These are phyloP conservation scores for Ephemerocybe angulata DNA, from an alignment of 768 basidiomycete genomes.

Conservation along the genomic window DNA sequence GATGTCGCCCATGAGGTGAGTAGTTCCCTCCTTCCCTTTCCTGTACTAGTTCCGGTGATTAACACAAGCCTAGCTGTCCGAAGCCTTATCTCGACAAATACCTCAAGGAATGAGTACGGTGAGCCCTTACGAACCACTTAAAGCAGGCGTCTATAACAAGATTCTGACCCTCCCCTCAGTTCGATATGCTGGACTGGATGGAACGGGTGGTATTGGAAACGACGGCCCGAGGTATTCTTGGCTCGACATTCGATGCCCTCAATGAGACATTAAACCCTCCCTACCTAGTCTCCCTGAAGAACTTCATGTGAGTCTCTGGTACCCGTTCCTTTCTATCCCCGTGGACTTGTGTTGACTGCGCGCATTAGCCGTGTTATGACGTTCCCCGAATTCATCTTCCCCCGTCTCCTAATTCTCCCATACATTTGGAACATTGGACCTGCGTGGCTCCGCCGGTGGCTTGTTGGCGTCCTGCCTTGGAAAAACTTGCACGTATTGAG, in stretches of 20 bases:
- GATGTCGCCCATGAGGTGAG: neutral
- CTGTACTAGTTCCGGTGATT: neutral
- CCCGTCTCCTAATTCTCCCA: neutral
- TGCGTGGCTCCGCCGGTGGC: neutral
- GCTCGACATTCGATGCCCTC: neutral
- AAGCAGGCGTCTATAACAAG: neutral
- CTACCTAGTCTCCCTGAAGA: neutral
- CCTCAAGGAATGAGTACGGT: neutral
- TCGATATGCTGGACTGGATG: neutral
- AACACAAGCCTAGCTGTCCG: neutral
- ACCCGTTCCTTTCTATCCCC: neutral
- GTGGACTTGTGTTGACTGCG: neutral
- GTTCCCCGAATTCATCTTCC: neutral
- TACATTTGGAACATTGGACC: neutral
- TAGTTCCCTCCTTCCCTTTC: neutral
- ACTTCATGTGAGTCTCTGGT: neutral
- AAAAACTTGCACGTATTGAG: slow-evolving; percentile 21
- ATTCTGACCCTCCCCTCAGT: neutral
- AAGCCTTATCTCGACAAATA: neutral
- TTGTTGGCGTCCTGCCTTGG: slow-evolving; percentile 6
- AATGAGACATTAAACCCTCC: neutral
- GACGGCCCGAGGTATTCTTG: neutral
- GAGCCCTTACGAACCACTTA: neutral
- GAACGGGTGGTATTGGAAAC: neutral
- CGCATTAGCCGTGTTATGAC: neutral